Conservation (phyloP, 176 grass and related monocot genomes). For the Rhynchospora breviuscula region DNA sequence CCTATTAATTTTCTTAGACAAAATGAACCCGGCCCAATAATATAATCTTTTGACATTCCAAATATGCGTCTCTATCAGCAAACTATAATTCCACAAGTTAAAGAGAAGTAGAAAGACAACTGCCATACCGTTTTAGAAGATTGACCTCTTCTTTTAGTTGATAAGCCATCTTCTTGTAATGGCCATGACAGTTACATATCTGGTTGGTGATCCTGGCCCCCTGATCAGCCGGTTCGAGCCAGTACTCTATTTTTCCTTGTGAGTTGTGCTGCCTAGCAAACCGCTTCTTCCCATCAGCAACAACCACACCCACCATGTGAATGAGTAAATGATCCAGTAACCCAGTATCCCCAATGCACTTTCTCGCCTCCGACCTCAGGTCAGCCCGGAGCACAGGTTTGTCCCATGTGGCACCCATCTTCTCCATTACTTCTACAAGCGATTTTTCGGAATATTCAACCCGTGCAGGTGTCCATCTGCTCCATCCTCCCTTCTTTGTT, state of each 20-base stretch:
- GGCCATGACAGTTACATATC: not conserved
- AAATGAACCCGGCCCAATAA: too few species aligned
- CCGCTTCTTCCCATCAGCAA: conserved; percentile 31
- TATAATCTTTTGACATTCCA: not conserved
- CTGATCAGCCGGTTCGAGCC: conserved; percentile 61
- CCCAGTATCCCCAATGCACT: conserved; percentile 58
- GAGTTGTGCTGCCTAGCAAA: conserved; percentile 49
- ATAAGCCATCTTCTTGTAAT: not conserved
- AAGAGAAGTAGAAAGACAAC: not conserved
- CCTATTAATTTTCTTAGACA: not conserved
- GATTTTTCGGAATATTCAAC: conserved; percentile 39
- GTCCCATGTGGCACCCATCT: conserved; percentile 20
- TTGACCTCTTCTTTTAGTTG: conserved; percentile 25
- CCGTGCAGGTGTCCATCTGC: conserved; percentile 45
- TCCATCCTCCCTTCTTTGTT: conserved; percentile 7
- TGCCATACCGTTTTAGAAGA: conserved; percentile 23
- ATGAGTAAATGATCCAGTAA: conserved; percentile 78
- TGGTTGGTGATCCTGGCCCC: conserved; percentile 42
- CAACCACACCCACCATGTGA: conserved; percentile 44
- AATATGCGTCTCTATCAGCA: not conserved
- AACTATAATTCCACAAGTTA: not conserved
- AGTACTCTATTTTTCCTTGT: conserved; percentile 61
- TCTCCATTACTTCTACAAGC: conserved; percentile 35
- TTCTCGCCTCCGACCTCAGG: conserved; percentile 42
- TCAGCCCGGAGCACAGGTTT: conserved; percentile 29